Percentiles rank a stretch among this genome's conserved stretches.
These are phyloP conservation scores for Diplodia scrobiculata DNA, from an alignment of 2,329 filamentous ascomycete genomes.

Conservation along the genomic window DNA sequence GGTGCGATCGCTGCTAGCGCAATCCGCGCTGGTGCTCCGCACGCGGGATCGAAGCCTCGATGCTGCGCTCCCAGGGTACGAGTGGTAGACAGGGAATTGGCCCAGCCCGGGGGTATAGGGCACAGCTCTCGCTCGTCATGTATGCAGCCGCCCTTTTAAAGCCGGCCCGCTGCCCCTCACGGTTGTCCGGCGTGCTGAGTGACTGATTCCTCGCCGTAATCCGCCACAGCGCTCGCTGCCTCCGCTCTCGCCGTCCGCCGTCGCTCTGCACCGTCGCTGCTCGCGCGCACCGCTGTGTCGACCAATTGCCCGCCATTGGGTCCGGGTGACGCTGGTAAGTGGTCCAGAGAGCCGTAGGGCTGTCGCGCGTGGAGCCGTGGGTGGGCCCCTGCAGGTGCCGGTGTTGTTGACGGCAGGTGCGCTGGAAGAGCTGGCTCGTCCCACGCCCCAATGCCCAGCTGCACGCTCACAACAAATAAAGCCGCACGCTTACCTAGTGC, in stretches of 20 bases:
- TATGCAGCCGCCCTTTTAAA: conserved; percentile 12
- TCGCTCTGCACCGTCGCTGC: not conserved
- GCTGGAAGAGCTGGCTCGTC: not conserved
- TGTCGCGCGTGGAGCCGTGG: not conserved
- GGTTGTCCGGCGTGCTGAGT: not conserved
- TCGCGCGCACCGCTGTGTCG: not conserved
- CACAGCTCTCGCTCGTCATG: conserved; percentile 4
- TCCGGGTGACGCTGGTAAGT: conserved; percentile 12
- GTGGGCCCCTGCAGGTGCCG: not conserved
- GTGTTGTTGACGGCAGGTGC: not conserved
- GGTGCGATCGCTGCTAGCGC: conserved; percentile 14
- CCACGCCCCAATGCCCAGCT: conserved; percentile 12
- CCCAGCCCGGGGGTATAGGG: not conserved
- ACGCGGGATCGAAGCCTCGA: conserved; percentile 17
- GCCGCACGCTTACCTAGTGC: conserved; percentile 4
- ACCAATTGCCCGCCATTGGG: conserved; percentile 21
- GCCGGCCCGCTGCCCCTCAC: conserved; percentile 13
- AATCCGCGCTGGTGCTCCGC: not conserved
- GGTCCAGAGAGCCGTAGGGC: not conserved
- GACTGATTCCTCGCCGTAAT: not conserved
- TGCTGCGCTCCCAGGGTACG: not conserved
- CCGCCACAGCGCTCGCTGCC: not conserved
- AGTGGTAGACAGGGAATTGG: not conserved
- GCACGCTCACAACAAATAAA: conserved; percentile 4
- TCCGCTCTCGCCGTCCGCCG: not conserved